Percentiles rank a stretch among this genome's conserved stretches.
phyloP scores from a whole-genome alignment of 805 yeast species.

The Spathaspora sp. region DNA sequence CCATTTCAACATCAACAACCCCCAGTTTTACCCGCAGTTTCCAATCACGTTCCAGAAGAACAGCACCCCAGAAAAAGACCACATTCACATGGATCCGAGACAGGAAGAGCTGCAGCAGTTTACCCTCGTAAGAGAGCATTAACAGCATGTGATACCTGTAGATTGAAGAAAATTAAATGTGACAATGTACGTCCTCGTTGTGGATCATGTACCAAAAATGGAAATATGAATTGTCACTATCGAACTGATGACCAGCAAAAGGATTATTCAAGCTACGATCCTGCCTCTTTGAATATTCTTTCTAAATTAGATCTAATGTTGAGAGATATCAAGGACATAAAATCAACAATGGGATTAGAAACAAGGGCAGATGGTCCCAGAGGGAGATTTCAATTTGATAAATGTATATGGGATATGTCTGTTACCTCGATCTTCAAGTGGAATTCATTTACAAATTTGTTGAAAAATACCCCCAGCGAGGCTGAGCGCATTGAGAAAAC shows the following conservation, averaged over 20 bases:
- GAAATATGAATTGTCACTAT: slow-evolving; percentile 25
- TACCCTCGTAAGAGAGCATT: slow-evolving; percentile 26
- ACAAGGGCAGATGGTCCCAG: background rate
- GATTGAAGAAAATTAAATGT: slow-evolving; percentile 34
- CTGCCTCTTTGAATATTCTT: slow-evolving; percentile 22
- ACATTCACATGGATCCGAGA: background rate
- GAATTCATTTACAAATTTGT: slow-evolving; percentile 17
- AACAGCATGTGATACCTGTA: slow-evolving; percentile 38
- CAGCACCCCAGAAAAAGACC: slow-evolving; percentile 6
- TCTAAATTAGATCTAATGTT: slow-evolving; percentile 27
- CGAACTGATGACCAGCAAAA: slow-evolving; percentile 20
- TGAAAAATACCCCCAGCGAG: slow-evolving; percentile 10
- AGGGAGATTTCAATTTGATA: slow-evolving; percentile 9
- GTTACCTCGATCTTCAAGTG: slow-evolving; percentile 26
- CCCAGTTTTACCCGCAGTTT: background rate
- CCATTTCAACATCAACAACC: background rate
- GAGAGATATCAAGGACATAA: slow-evolving; percentile 19
- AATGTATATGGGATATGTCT: slow-evolving; percentile 33
- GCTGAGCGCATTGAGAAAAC: slow-evolving; percentile 6
- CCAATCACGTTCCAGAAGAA: background rate
- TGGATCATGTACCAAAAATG: slow-evolving; percentile 29
- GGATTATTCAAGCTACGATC: slow-evolving; percentile 21
- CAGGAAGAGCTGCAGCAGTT: slow-evolving; percentile 16
- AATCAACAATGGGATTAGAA: slow-evolving; percentile 1
- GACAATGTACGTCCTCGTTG: slow-evolving; percentile 34